Percentiles rank a stretch among this genome's conserved stretches.
Conservation (phyloP, 1,284 basidiomycete species). For the Tausonia pullulans region DNA sequence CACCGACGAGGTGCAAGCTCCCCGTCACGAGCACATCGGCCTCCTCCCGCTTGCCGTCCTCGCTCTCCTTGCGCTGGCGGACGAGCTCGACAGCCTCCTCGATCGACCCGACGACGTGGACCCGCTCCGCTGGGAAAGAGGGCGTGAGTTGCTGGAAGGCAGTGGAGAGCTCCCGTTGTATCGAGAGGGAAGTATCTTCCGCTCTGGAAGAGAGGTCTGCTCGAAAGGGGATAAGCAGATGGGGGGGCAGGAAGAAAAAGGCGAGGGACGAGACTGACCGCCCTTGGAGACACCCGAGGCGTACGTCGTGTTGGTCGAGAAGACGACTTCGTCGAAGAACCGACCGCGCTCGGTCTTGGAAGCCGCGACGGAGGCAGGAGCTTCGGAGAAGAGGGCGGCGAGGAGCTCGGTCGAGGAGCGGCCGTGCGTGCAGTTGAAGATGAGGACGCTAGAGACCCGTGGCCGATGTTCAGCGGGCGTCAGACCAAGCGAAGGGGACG, state of each 20-base stretch:
- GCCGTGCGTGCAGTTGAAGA: conserved; percentile 95
- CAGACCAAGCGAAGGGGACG: neutral
- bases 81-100: conserved; percentile 70
- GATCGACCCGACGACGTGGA: conserved; percentile 76
- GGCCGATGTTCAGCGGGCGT: neutral
- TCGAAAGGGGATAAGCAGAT: conserved; percentile 12
- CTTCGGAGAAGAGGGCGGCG: conserved; percentile 37
- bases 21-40: conserved; percentile 73
- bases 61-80: conserved; percentile 31
- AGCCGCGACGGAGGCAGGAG: neutral
- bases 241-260: neutral
- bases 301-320: conserved; percentile 95
- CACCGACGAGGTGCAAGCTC: conserved; percentile 89
- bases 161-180: conserved; percentile 55
- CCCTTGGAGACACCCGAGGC: conserved; percentile 77
- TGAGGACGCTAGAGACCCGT: conserved; percentile 46
- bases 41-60: conserved; percentile 26
- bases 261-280: conserved; percentile 43
- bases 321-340: conserved; percentile 70
- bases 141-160: conserved; percentile 61
- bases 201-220: conserved; percentile 62
- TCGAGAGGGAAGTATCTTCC: conserved; percentile 47
- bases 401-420: conserved; percentile 70
- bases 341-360: neutral
- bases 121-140: conserved; percentile 46